A percentile compares a stretch with the other conserved stretches of the same genome.
Conservation (phyloP, 495 filamentous ascomycete genomes). For the Trichoderma asperelloides region DNA sequence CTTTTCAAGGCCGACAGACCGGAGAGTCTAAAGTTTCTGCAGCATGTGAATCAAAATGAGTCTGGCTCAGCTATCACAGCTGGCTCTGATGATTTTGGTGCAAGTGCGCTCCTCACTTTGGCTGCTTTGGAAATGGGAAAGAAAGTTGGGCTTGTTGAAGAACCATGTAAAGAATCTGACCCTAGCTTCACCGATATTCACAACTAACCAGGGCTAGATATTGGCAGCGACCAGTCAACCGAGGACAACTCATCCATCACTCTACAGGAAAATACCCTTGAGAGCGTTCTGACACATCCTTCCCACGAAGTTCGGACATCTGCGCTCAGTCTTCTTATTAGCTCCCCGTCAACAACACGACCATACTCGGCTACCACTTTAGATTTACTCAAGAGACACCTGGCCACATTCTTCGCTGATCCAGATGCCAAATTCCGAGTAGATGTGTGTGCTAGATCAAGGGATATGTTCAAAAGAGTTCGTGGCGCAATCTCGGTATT, state of each 20-base stretch:
- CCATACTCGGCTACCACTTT: slow-evolving; percentile 55
- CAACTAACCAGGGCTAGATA: slow-evolving; percentile 11
- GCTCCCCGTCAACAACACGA: slow-evolving; percentile 58
- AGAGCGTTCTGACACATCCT: slow-evolving; percentile 51
- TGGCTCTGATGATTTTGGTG: slow-evolving; percentile 11
- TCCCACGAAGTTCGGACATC: slow-evolving; percentile 57
- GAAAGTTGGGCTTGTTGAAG: slow-evolving; percentile 65
- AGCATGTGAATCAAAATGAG: slow-evolving; percentile 23
- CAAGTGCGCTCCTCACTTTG: slow-evolving; percentile 44
- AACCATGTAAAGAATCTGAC: slow-evolving; percentile 50
- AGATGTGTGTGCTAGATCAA: slow-evolving; percentile 59
- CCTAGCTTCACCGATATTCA: background rate
- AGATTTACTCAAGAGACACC: slow-evolving; percentile 46
- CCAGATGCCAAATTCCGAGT: slow-evolving; percentile 76
- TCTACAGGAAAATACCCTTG: slow-evolving; percentile 34
- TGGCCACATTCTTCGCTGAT: slow-evolving; percentile 66
- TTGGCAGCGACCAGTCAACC: slow-evolving; percentile 12
- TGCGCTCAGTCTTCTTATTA: slow-evolving; percentile 64
- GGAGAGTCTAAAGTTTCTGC: slow-evolving; percentile 49
- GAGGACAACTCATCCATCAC: slow-evolving; percentile 17
- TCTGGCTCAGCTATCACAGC: background rate
- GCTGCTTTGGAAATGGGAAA: slow-evolving; percentile 69
- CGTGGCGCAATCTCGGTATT: slow-evolving; percentile 39
- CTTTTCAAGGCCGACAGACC: slow-evolving; percentile 53
- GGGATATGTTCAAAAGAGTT: slow-evolving; percentile 58